Base-by-base conservation (phyloP, 345 rosid genomes). In the Trapa bicornis region DNA sequence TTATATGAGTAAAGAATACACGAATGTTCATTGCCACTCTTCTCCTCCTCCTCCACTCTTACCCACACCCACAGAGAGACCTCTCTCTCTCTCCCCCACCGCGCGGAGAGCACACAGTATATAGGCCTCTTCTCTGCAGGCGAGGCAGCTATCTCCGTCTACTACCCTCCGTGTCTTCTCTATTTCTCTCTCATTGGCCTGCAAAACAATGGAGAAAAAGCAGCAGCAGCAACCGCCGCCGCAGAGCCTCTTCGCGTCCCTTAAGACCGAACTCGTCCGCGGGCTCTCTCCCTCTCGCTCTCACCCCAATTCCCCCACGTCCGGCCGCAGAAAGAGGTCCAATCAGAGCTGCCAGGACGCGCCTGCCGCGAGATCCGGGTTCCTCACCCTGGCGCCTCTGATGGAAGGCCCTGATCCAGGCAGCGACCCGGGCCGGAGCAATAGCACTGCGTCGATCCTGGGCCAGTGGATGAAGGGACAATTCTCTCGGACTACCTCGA, bases 401-500 rank as follows among this genome's bases (percentile, higher is more conserved):
- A 76, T 65, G 71, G 85, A 81, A 65, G 85, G 85, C 15, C 85
- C 85, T 14, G 78, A 69, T 52, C 84, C 71, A 38, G 82, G 74
- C 41, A 72, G 56, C 12, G 76, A 66, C 52, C 78, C 65, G 45
- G 67, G 60, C 43, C 64, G 68, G 37, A 65, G 75, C 72, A 43
- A 66, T 70, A 76, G 81, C 67, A 62, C 50, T 71, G 78, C 82
- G 73, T 78, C 80, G 71, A 74, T 77, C 48, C 16, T 89, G 57
- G 92, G 98, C n/a, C 89, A 90, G 70, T 93, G 97, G 98, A 87
- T 87, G 50, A 90, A 80, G 54, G 94, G 91, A 8, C 96, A 81
- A 73, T 75, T 89, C 17, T 81, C 89, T 41, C 80, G 87, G 75
- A 73, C 95, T 36, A 87, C 95, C 0, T 81, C 96, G 0, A 79